These are phyloP conservation scores for Mortierella alpina DNA, from an alignment of 192 early-diverging fungal genomes.

Conservation along the genomic window DNA sequence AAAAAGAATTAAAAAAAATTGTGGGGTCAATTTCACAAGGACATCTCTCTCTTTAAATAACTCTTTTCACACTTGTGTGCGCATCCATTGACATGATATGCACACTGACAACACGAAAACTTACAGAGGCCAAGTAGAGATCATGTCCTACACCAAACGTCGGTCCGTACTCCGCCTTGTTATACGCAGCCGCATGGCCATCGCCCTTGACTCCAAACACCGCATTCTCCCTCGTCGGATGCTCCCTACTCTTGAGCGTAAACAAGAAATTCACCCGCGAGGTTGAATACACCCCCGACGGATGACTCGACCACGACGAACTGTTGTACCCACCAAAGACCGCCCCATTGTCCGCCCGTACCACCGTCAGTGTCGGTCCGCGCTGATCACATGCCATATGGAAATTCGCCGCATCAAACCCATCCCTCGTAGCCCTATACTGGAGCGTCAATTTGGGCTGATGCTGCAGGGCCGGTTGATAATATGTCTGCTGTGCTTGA, in stretches of 20 bases:
- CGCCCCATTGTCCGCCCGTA: slow-evolving; percentile 28
- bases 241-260: slow-evolving; percentile 21
- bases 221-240: slow-evolving; percentile 22
- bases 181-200: slow-evolving; percentile 38
- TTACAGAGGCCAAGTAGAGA: slow-evolving; percentile 43
- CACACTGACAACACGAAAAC: too few relatives aligned
- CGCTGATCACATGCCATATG: slow-evolving; percentile 49
- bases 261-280: slow-evolving; percentile 45
- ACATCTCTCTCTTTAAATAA: neutral
- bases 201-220: slow-evolving; percentile 41
- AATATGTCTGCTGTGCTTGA: neutral
- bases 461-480: neutral
- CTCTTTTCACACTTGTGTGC: too few relatives aligned
- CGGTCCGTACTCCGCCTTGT: slow-evolving; percentile 44
- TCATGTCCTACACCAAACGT: slow-evolving; percentile 50
- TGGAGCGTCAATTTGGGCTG: slow-evolving; percentile 28
- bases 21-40: neutral
- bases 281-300: slow-evolving; percentile 41
- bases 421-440: slow-evolving; percentile 41
- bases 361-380: slow-evolving; percentile 41
- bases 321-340: slow-evolving; percentile 50
- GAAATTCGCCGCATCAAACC: slow-evolving; percentile 43
- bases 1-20: neutral
- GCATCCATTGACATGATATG: too few relatives aligned
- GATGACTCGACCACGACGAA: slow-evolving; percentile 49